Evolutionary conservation across 768 basidiomycete genomes (phyloP).

Genomic region (Pleurotus ostreatus): DNA sequence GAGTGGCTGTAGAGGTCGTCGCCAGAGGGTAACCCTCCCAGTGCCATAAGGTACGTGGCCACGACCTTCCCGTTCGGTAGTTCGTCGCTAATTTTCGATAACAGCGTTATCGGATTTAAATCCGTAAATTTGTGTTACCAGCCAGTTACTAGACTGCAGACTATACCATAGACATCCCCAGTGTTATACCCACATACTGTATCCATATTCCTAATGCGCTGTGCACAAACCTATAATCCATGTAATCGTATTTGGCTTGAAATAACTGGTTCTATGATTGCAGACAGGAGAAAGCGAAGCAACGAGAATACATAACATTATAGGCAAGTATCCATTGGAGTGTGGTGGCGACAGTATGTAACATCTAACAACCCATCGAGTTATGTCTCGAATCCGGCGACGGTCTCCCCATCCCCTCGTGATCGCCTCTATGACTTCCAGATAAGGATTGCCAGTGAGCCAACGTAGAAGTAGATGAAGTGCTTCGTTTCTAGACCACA

Average conservation of each 20-base stretch:
- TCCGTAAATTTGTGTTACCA: not conserved
- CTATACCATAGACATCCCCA: not conserved
- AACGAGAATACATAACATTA: not conserved
- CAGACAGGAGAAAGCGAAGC: not conserved
- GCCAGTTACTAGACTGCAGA: not conserved
- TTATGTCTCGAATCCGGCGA: not conserved
- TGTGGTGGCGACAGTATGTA: not conserved
- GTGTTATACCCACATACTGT: not conserved
- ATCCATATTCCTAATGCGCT: not conserved
- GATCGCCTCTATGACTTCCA: conserved; percentile 74
- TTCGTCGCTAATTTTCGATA: conserved; percentile 1
- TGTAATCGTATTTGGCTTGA: not conserved
- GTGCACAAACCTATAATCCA: not conserved
- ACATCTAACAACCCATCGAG: conserved; percentile 2
- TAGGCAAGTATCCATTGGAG: not conserved
- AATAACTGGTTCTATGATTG: not conserved
- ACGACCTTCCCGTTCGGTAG: not conserved
- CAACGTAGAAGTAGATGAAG: conserved; percentile 99
- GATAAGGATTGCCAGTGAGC: conserved; percentile 87
- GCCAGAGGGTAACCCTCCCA: conserved; percentile 11
- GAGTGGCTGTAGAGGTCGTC: conserved; percentile 55
- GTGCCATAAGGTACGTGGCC: not conserved
- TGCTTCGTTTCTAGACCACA: conserved; percentile 81
- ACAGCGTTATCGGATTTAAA: not conserved
- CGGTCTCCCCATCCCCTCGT: not conserved